Conservation (phyloP, 495 filamentous ascomycete genomes). For the Massariosphaeria phaeospora region DNA sequence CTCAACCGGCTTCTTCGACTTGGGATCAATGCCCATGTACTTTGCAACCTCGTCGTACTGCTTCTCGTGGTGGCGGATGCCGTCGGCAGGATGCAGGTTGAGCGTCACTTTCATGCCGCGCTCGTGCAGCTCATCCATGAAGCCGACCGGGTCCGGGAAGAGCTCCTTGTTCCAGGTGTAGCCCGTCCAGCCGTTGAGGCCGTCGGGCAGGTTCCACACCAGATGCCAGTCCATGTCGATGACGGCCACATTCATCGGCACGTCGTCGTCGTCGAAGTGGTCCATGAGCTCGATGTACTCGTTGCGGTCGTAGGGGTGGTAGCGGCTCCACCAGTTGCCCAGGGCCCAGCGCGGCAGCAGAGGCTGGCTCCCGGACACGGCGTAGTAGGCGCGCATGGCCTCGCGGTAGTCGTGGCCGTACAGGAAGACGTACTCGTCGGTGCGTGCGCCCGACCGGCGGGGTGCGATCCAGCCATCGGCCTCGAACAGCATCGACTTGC, state of each 20-base stretch:
- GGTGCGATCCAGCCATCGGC: slow-evolving; percentile 46
- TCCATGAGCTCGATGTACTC: slow-evolving; percentile 54
- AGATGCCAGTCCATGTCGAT: slow-evolving; percentile 63
- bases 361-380: slow-evolving; percentile 52
- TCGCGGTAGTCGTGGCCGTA: slow-evolving; percentile 52
- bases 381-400: slow-evolving; percentile 53
- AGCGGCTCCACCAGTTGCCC: slow-evolving; percentile 63
- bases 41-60: slow-evolving; percentile 50
- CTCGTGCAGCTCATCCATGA: slow-evolving; percentile 45
- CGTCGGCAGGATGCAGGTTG: slow-evolving; percentile 56
- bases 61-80: slow-evolving; percentile 50
- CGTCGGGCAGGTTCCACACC: slow-evolving; percentile 39
- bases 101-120: slow-evolving; percentile 46
- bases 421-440: slow-evolving; percentile 55
- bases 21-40: slow-evolving; percentile 45
- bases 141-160: slow-evolving; percentile 49
- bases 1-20: slow-evolving; percentile 44
- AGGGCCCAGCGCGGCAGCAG: slow-evolving; percentile 52
- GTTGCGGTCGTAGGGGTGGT: slow-evolving; percentile 48
- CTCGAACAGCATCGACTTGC: slow-evolving; percentile 55
- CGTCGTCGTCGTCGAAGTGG: slow-evolving; percentile 43
- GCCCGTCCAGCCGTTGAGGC: slow-evolving; percentile 50
- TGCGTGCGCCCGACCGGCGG: slow-evolving; percentile 42
- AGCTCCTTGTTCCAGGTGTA: slow-evolving; percentile 57
- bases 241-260: slow-evolving; percentile 54